These are phyloP conservation scores for Euphorbia pulcherrima DNA, from an alignment of 345 rosid species.

Conservation along the genomic window DNA sequence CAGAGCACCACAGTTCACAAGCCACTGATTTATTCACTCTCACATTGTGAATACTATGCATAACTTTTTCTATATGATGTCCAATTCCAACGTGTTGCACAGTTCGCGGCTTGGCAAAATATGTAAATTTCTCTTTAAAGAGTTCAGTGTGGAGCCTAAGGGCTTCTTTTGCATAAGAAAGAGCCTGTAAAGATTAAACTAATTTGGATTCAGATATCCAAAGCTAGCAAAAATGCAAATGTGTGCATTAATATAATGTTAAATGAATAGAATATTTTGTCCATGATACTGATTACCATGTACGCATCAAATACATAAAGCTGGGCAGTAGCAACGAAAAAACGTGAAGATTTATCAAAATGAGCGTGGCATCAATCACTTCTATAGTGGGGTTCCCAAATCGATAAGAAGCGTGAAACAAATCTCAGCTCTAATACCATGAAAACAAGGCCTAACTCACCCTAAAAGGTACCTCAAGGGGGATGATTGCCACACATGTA, in stretches of 20 bases:
- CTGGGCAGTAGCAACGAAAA: background rate
- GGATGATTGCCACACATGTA: no score
- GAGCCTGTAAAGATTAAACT: slow-evolving; percentile 50
- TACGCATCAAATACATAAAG: background rate
- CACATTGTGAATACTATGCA: slow-evolving; percentile 38
- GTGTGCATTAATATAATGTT: background rate
- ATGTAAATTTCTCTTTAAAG: slow-evolving; percentile 65
- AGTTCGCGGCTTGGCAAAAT: slow-evolving; percentile 49
- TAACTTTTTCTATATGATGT: slow-evolving; percentile 35
- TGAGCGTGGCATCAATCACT: background rate
- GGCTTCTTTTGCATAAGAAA: slow-evolving; percentile 76
- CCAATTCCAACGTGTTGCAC: slow-evolving; percentile 43
- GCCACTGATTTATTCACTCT: slow-evolving; percentile 44
- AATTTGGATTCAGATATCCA: slow-evolving; percentile 1
- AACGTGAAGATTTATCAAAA: background rate
- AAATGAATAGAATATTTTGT: background rate
- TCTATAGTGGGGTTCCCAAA: background rate
- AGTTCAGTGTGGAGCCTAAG: slow-evolving; percentile 59
- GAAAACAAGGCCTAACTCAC: no score
- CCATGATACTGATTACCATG: background rate
- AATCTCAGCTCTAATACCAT: no score
- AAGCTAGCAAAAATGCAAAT: background rate
- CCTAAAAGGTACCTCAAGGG: no score
- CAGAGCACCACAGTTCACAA: slow-evolving; percentile 54
- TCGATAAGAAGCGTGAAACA: no score